Percentiles rank a stretch among this genome's conserved stretches.
Conservation (phyloP, 306 rosid genomes). For the Glycine latifolia region DNA sequence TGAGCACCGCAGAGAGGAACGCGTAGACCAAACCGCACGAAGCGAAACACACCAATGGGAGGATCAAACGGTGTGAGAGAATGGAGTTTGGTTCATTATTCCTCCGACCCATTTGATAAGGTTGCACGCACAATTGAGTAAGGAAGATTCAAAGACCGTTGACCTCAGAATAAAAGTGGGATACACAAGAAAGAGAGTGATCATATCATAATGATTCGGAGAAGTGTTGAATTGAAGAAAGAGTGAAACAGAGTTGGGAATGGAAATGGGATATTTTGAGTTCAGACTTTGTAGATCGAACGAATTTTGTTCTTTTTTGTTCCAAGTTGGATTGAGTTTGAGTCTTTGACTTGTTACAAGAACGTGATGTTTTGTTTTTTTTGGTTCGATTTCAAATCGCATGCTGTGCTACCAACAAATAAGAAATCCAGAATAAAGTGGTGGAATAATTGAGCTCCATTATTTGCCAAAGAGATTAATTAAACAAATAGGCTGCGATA, state of each 20-base stretch:
- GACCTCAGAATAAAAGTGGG: conserved; percentile 45
- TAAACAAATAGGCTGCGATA: background rate
- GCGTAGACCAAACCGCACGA: conserved; percentile 72
- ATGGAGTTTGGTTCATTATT: conserved; percentile 54
- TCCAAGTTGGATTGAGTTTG: background rate
- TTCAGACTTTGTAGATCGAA: conserved; percentile 13
- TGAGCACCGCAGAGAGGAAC: conserved; percentile 59
- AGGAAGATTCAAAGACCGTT: conserved; percentile 47
- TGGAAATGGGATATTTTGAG: no score
- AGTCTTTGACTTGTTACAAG: conserved; percentile 26
- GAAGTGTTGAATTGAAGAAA: background rate
- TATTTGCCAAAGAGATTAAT: background rate
- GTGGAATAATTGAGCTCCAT: conserved; percentile 22
- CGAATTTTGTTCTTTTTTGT: background rate
- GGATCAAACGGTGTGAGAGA: conserved; percentile 51
- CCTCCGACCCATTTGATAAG: conserved; percentile 78
- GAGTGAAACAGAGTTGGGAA: background rate
- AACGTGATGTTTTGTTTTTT: conserved; percentile 19
- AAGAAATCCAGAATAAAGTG: background rate
- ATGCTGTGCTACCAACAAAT: background rate
- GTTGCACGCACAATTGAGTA: background rate
- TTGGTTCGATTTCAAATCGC: conserved; percentile 5
- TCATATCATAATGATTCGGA: conserved; percentile 13
- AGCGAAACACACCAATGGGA: conserved; percentile 54
- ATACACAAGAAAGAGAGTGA: background rate